Evolutionary conservation across 805 yeast species (phyloP).

Genomic region (Zygoascus flipseniorum): DNA sequence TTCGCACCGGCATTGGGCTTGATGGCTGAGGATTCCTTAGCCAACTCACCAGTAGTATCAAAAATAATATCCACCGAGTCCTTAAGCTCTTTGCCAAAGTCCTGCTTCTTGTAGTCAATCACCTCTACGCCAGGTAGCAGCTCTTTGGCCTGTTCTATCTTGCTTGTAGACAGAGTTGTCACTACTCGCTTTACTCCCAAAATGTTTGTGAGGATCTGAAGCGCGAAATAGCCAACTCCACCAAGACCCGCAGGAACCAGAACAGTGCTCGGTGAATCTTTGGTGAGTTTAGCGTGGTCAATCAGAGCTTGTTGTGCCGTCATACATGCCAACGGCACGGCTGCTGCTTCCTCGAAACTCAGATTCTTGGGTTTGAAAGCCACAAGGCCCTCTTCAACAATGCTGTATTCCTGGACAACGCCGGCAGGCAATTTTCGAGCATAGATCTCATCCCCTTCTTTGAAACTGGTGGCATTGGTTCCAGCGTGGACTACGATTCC

Average conservation of each 20-base stretch:
- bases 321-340: neutral
- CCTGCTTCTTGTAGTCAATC: slow-evolving; percentile 17
- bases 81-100: slow-evolving; percentile 10
- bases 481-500: slow-evolving; percentile 22
- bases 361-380: slow-evolving; percentile 15
- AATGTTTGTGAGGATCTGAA: slow-evolving; percentile 18
- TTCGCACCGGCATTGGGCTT: slow-evolving; percentile 10
- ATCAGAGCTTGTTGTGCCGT: neutral
- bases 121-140: slow-evolving; percentile 17
- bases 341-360: neutral
- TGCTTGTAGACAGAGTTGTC: slow-evolving; percentile 17
- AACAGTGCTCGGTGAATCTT: slow-evolving; percentile 8
- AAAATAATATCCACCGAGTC: slow-evolving; percentile 12
- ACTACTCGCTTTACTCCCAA: slow-evolving; percentile 14
- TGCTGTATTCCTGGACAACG: slow-evolving; percentile 14
- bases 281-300: neutral
- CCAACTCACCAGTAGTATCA: slow-evolving; percentile 15
- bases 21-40: slow-evolving; percentile 9
- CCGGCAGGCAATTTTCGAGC: slow-evolving; percentile 10
- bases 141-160: slow-evolving; percentile 9
- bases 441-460: slow-evolving; percentile 18
- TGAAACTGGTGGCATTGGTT: slow-evolving; percentile 11
- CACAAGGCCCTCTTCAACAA: slow-evolving; percentile 7
- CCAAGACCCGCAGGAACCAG: slow-evolving; percentile 16
- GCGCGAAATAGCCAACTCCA: slow-evolving; percentile 14